Evolutionary conservation across 305 asterid species (phyloP), one percentile per base, ranked within the genome.

Genomic region (Striga hermonthica): DNA sequence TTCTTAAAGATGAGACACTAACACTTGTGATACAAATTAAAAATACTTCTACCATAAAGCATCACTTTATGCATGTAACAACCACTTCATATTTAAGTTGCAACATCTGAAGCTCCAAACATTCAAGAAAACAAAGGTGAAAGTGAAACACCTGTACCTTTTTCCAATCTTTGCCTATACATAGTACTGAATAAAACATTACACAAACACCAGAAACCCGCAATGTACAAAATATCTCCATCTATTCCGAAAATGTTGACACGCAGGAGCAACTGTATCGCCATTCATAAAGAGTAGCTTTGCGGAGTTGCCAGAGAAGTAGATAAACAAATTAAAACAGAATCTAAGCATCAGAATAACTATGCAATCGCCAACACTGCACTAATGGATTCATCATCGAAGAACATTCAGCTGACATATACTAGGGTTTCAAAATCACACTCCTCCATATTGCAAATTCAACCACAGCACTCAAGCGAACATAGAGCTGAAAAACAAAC

Each of bases 381-480:
- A 31, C 60, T 39, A 74, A 49, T 22, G 31, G 31, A 22, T 22
- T 22, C 31, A 22, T 22, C 31, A 22, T 22, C 31, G 31, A 44
- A 61, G 68, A 50, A 60, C 60, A 73, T 75, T 66, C 75, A 48
- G 58, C 53, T 49, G 43, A 68, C 48, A 68, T 69, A 58, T 14
- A 60, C 81, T 80, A 73, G 83, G 87, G 81, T 72, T 77, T 74
- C 66, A 76, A 1, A 22, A n/a, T n/a, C 31, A 0, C 75, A 39
- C 68, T 52, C 9, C 16, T 58, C 68, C 64, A 41, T 6, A 58
- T 43, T 66, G 48, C 74, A 54, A 69, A 70, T 48, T 39, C 16
- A 58, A 74, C 61, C 54, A 70, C 39, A 58, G 60, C 53, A 7
- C 55, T 37, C 8, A 7, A 16, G 67, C 60, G 43, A 78, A 66